These are phyloP conservation scores for Boletus coccyginus DNA, from an alignment of 768 basidiomycete species.

Conservation along the genomic window DNA sequence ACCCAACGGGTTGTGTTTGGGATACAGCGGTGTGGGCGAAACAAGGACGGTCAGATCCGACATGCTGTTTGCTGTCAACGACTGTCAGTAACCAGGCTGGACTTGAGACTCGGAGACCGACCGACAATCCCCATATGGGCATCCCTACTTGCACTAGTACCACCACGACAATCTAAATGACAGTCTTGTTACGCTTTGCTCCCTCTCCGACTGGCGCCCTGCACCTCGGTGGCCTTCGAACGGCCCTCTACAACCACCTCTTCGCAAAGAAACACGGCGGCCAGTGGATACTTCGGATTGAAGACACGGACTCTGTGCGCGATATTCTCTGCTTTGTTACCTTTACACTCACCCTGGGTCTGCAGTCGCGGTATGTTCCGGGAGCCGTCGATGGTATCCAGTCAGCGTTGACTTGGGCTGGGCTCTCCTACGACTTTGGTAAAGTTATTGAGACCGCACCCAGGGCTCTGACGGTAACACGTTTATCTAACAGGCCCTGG, in stretches of 20 bases:
- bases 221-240: slow-evolving; percentile 92
- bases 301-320: slow-evolving; percentile 91
- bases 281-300: slow-evolving; percentile 88
- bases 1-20: slow-evolving; percentile 20
- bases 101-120: too few species aligned
- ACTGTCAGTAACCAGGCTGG: not conserved
- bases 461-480: slow-evolving; percentile 2
- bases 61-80: slow-evolving; percentile 13
- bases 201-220: slow-evolving; percentile 95
- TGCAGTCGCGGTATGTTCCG: slow-evolving; percentile 74
- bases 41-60: slow-evolving; percentile 34
- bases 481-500: slow-evolving; percentile 62
- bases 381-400: slow-evolving; percentile 83
- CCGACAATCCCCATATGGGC: too few species aligned
- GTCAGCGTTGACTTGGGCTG: slow-evolving; percentile 83
- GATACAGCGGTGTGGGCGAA: slow-evolving; percentile 29
- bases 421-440: slow-evolving; percentile 91
- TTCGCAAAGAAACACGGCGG: slow-evolving; percentile 80
- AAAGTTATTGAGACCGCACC: slow-evolving; percentile 13
- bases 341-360: not conserved
- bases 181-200: slow-evolving; percentile 84
- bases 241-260: slow-evolving; percentile 90
- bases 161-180: slow-evolving; percentile 22
- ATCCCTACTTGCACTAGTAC: not conserved
- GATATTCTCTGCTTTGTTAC: not conserved